phyloP scores from a whole-genome alignment of 805 yeast species.

The Diddensiella santjacobensis region DNA sequence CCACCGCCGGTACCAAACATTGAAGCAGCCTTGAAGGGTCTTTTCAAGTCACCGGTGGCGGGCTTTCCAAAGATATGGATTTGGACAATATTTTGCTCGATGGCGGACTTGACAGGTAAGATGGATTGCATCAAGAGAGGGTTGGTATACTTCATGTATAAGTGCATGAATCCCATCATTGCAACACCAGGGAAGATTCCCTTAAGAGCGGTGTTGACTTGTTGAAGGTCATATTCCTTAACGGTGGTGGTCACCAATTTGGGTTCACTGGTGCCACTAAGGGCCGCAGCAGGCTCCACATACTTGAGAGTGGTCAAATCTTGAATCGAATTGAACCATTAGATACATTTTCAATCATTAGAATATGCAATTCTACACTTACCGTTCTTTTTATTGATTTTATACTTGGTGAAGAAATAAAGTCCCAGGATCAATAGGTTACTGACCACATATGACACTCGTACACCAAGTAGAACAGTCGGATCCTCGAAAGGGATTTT shows the following conservation, averaged over 20 bases:
- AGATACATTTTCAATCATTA: not conserved
- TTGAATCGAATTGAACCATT: conserved; percentile 2
- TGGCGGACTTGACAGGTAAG: conserved; percentile 82
- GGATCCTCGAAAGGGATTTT: conserved; percentile 87
- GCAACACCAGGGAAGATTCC: conserved; percentile 84
- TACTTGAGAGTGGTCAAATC: conserved; percentile 87
- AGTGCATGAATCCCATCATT: conserved; percentile 98
- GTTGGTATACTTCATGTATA: conserved; percentile 95
- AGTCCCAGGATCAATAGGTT: conserved; percentile 60
- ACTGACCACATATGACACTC: conserved; percentile 66
- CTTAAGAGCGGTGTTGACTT: conserved; percentile 74
- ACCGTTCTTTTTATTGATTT: conserved; percentile 70
- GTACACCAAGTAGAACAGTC: conserved; percentile 62
- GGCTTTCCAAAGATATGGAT: conserved; percentile 82
- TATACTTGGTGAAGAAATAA: conserved; percentile 59
- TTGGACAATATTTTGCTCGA: conserved; percentile 86
- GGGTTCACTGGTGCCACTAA: conserved; percentile 66
- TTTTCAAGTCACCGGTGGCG: conserved; percentile 85
- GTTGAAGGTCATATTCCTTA: conserved; percentile 89
- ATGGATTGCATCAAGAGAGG: conserved; percentile 94
- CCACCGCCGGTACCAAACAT: conserved; percentile 56
- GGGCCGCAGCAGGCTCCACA: conserved; percentile 76
- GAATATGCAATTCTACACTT: conserved; percentile 9
- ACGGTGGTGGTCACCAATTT: conserved; percentile 85
- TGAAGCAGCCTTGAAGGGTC: conserved; percentile 91